These are phyloP conservation scores for Biscogniauxia sp. DNA, from an alignment of 2,329 filamentous ascomycete species.

Conservation along the genomic window DNA sequence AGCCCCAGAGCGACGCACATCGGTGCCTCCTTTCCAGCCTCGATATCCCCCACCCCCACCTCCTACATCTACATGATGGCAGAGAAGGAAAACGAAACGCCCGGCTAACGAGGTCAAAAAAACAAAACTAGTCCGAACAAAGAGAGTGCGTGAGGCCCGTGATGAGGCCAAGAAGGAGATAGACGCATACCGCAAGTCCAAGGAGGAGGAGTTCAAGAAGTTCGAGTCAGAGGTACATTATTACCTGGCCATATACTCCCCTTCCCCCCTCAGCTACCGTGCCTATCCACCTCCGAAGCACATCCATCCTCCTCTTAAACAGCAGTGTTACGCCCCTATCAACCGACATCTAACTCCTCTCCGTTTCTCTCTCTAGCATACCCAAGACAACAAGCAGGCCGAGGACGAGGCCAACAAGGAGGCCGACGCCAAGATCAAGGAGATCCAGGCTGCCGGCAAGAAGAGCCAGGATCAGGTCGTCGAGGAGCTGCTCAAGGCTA, in stretches of 20 bases:
- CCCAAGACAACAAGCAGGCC: conserved; percentile 79
- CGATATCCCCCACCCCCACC: neutral
- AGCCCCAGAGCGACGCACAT: too few relatives aligned
- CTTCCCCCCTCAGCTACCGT: neutral
- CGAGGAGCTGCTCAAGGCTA: conserved; percentile 78
- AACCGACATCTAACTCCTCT: too few relatives aligned
- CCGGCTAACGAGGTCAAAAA: neutral
- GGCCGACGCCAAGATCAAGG: conserved; percentile 75
- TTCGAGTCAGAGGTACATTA: conserved; percentile 70
- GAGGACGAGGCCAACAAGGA: conserved; percentile 78
- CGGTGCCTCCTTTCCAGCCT: neutral
- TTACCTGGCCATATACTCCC: neutral
- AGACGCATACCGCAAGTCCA: conserved; percentile 82
- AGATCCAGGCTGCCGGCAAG: conserved; percentile 77
- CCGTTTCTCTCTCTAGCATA: conserved; percentile 61
- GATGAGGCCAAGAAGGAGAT: conserved; percentile 98
- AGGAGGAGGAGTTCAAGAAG: conserved; percentile 92
- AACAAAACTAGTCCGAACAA: conserved; percentile 67
- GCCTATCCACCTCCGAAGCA: too few relatives aligned
- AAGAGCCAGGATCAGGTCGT: conserved; percentile 79
- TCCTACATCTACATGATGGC: conserved; percentile 19
- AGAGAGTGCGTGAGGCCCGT: conserved; percentile 94
- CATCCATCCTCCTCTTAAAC: neutral
- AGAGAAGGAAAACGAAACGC: neutral
- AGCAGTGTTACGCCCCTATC: too few relatives aligned